Conservation (phyloP, 2,329 filamentous ascomycete genomes). For the Aspergillus cejpii region DNA sequence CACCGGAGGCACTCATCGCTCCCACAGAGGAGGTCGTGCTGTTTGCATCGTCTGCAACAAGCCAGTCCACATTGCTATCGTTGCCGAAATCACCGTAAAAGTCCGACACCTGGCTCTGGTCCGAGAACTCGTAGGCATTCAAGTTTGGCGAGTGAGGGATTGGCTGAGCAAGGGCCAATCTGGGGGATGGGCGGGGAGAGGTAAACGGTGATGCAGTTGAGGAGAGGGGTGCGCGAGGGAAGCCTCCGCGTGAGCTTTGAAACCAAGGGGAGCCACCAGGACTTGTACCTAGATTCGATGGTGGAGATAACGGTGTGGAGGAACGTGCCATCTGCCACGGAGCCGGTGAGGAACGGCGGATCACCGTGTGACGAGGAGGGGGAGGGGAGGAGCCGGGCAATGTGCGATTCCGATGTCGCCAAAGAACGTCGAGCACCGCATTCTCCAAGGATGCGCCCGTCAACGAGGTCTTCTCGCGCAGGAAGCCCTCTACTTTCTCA, state of each 20-base stretch:
- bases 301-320: conserved; percentile 75
- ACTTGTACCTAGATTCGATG: conserved; percentile 66
- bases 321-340: conserved; percentile 76
- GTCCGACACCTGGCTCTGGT: conserved; percentile 71
- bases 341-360: conserved; percentile 84
- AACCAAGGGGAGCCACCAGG: conserved; percentile 81
- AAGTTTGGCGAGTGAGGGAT: conserved; percentile 92
- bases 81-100: conserved; percentile 85
- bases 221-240: conserved; percentile 69
- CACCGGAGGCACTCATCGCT: conserved; percentile 58
- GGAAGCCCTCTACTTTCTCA: conserved; percentile 78
- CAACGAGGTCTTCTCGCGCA: conserved; percentile 70
- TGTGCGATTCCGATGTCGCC: conserved; percentile 49
- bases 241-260: conserved; percentile 62
- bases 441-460: conserved; percentile 76
- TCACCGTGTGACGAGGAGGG: conserved; percentile 77
- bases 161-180: conserved; percentile 82
- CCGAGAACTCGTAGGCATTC: conserved; percentile 92
- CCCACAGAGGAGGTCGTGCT: conserved; percentile 74
- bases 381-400: conserved; percentile 65
- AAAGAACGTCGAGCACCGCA: conserved; percentile 81
- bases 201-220: conserved; percentile 81
- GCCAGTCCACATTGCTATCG: conserved; percentile 87
- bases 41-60: conserved; percentile 78
- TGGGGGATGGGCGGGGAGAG: conserved; percentile 85